These are phyloP conservation scores for Trametes coccinea DNA, from an alignment of 768 basidiomycete genomes.

Conservation along the genomic window DNA sequence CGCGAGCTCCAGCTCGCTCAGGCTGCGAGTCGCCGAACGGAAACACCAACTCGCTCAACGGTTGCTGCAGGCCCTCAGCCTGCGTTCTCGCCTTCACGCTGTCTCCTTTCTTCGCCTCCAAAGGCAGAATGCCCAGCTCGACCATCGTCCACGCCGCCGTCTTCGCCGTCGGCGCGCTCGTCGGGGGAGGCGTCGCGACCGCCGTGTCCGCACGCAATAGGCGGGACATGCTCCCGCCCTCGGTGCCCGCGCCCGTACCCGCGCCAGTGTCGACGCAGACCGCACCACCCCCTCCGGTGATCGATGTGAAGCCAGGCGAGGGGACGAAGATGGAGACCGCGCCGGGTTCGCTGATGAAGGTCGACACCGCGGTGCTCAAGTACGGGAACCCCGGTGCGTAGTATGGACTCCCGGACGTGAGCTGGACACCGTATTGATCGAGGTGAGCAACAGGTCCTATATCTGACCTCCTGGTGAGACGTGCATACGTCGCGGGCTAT, in stretches of 20 bases:
- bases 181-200: slow-evolving; percentile 75
- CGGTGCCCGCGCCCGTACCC: slow-evolving; percentile 19
- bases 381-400: slow-evolving; percentile 66
- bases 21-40: neutral
- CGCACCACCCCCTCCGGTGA: slow-evolving; percentile 38
- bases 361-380: slow-evolving; percentile 52
- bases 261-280: slow-evolving; percentile 4
- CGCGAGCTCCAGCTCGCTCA: neutral
- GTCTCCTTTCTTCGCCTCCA: neutral
- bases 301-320: slow-evolving; percentile 49
- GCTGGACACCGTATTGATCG: neutral
- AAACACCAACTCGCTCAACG: slow-evolving; percentile 48
- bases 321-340: slow-evolving; percentile 43
- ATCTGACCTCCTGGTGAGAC: slow-evolving; percentile 73
- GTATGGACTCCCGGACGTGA: neutral
- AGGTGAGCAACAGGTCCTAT: slow-evolving; percentile 65
- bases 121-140: slow-evolving; percentile 43
- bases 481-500: slow-evolving; percentile 87
- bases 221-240: slow-evolving; percentile 10
- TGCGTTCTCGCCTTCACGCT: too few relatives aligned
- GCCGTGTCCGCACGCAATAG: slow-evolving; percentile 41
- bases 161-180: slow-evolving; percentile 79
- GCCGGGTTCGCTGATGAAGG: slow-evolving; percentile 28
- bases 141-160: slow-evolving; percentile 62
- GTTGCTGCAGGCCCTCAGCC: too few relatives aligned